Conservation (phyloP, 495 filamentous ascomycete species). For the Penicillium salamii region DNA sequence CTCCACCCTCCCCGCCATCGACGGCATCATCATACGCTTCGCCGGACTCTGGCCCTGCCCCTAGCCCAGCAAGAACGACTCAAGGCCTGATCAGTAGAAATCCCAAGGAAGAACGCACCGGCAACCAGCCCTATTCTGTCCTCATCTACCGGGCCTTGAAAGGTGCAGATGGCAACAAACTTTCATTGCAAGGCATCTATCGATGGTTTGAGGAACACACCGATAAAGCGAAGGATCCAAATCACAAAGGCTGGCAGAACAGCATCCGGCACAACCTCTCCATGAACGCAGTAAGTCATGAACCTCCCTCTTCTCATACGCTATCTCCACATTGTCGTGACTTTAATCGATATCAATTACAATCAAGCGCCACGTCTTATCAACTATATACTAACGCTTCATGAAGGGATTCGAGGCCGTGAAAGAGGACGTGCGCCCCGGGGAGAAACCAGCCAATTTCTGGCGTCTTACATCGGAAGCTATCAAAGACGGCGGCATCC, state of each 20-base stretch:
- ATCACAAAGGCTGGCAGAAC: slow-evolving; percentile 88
- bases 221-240: slow-evolving; percentile 61
- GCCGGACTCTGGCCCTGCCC: slow-evolving; percentile 1
- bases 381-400: slow-evolving; percentile 3
- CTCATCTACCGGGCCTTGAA: slow-evolving; percentile 77
- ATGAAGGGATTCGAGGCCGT: slow-evolving; percentile 64
- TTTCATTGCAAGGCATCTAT: slow-evolving; percentile 86
- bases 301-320: too few relatives aligned
- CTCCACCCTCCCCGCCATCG: slow-evolving; percentile 23
- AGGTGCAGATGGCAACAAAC: slow-evolving; percentile 57
- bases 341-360: too few relatives aligned
- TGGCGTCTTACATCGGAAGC: slow-evolving; percentile 69
- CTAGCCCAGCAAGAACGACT: slow-evolving; percentile 12
- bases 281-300: slow-evolving; percentile 81
- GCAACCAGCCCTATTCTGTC: slow-evolving; percentile 72
- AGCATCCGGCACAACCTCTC: slow-evolving; percentile 96
- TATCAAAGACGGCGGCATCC: slow-evolving; percentile 57
- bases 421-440: slow-evolving; percentile 41
- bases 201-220: slow-evolving; percentile 85
- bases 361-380: not conserved
- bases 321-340: too few relatives aligned
- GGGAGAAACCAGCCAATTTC: slow-evolving; percentile 57
- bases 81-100: slow-evolving; percentile 13
- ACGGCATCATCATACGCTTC: slow-evolving; percentile 23
- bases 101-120: slow-evolving; percentile 31